phyloP scores from a whole-genome alignment of 75 land plant species.

The Selaginella moellendorffii region DNA sequence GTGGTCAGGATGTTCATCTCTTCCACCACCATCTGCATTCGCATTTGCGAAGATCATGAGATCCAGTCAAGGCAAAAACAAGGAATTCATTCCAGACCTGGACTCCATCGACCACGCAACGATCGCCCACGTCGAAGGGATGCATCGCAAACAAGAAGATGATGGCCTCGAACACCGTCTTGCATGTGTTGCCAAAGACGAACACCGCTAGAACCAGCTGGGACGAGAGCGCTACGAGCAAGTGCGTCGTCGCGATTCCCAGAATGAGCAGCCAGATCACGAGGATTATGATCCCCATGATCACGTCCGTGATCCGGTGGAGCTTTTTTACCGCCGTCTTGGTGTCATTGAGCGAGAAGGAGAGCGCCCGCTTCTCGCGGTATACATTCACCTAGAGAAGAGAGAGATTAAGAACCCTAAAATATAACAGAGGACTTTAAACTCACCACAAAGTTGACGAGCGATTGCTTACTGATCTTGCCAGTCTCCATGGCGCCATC shows the following conservation, averaged over 20 bases:
- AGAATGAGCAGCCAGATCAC: constrained; percentile 63
- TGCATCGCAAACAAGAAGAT: constrained; percentile 85
- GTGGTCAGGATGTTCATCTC: constrained; percentile 98
- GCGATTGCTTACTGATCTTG: constrained; percentile 36
- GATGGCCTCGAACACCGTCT: constrained; percentile 76
- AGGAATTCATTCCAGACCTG: too few species aligned
- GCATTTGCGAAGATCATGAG: too few species aligned
- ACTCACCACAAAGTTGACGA: constrained; percentile 84
- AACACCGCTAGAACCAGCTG: constrained; percentile 77
- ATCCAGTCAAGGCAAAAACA: too few species aligned
- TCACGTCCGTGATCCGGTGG: constrained; percentile 46
- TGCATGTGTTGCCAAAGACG: constrained; percentile 84
- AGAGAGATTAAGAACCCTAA: not conserved
- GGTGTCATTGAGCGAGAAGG: constrained; percentile 80
- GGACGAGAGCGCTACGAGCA: constrained; percentile 54
- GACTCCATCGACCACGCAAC: constrained; percentile 73
- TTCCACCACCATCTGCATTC: constrained; percentile 61
- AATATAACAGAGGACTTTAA: too few species aligned
- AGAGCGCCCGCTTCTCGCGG: constrained; percentile 67
- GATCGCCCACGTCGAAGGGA: constrained; percentile 95
- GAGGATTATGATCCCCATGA: constrained; percentile 39
- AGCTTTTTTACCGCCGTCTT: constrained; percentile 92
- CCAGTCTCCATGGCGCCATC: constrained; percentile 4
- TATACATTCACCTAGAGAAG: constrained; percentile 61
- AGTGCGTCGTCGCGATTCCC: constrained; percentile 60